Evolutionary conservation across 768 basidiomycete species (phyloP).

Genomic region (Mycena floridula): DNA sequence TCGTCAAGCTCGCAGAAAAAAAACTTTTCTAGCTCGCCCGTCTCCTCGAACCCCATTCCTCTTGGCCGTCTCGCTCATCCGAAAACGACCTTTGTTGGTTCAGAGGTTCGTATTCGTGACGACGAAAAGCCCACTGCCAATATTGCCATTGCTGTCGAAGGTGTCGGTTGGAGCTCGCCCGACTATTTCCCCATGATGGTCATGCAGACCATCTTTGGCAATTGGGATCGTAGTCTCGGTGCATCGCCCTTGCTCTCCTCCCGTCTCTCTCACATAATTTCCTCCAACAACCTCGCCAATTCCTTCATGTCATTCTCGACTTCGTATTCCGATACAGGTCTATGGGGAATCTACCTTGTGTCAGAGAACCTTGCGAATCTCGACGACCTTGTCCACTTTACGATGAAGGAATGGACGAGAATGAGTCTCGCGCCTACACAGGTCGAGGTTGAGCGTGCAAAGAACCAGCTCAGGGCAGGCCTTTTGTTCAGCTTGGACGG

Average conservation of each 20-base stretch:
- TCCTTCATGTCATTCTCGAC: conserved; percentile 99
- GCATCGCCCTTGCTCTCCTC: conserved; percentile 86
- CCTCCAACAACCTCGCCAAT: conserved; percentile 94
- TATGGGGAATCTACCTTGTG: conserved; percentile 98
- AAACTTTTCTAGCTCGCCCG: conserved; percentile 85
- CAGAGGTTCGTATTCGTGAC: conserved; percentile 93
- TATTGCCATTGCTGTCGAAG: conserved; percentile 95
- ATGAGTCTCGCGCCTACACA: conserved; percentile 85
- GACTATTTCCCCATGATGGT: conserved; percentile 99
- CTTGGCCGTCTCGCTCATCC: conserved; percentile 75
- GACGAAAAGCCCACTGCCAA: conserved; percentile 86
- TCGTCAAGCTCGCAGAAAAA: conserved; percentile 94
- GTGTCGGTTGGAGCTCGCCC: conserved; percentile 95
- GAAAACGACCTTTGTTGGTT: conserved; percentile 82
- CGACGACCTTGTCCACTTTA: conserved; percentile 92
- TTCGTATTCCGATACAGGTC: conserved; percentile 95
- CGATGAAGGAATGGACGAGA: conserved; percentile 90
- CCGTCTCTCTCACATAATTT: conserved; percentile 85
- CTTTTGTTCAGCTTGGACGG: conserved; percentile 88
- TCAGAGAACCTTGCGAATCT: conserved; percentile 92
- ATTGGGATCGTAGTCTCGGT: conserved; percentile 98
- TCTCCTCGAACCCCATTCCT: conserved; percentile 82
- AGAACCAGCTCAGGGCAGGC: conserved; percentile 96
- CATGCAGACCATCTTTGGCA: conserved; percentile 96
- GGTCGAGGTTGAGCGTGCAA: conserved; percentile 92